Percentiles rank a stretch among this genome's conserved stretches.
Evolutionary conservation across 208 protist species (phyloP).

Genomic region (Sergeia podlipaevii): DNA sequence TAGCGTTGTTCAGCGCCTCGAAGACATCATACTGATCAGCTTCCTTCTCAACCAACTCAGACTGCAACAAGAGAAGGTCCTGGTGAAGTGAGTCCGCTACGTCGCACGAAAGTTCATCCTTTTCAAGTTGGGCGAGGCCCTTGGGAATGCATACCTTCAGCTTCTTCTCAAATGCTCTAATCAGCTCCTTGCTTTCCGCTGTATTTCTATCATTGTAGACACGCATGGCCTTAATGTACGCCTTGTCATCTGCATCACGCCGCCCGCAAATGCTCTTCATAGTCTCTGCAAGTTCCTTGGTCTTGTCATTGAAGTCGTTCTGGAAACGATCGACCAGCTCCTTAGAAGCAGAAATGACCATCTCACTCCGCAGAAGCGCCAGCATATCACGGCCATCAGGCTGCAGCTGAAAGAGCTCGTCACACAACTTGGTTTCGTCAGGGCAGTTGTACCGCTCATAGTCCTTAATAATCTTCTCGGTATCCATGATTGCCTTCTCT

Average conservation of each 20-base stretch:
- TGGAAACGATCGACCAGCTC: constrained; percentile 69
- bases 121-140: constrained; percentile 11
- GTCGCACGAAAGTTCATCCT: constrained; percentile 9
- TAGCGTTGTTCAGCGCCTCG: constrained; percentile 58
- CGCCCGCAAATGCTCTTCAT: constrained; percentile 67
- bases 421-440: constrained; percentile 67
- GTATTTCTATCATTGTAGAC: constrained; percentile 38
- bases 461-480: constrained; percentile 28
- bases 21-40: constrained; percentile 70
- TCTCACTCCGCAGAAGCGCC: constrained; percentile 53
- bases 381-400: constrained; percentile 53
- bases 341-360: constrained; percentile 51
- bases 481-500: constrained; percentile 36
- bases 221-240: constrained; percentile 33
- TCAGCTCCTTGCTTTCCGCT: constrained; percentile 32
- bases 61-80: constrained; percentile 32
- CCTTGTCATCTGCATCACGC: constrained; percentile 55
- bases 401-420: constrained; percentile 64
- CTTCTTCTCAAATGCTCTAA: constrained; percentile 57
- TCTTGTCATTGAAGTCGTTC: constrained; percentile 77
- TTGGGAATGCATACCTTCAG: constrained; percentile 48
- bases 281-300: constrained; percentile 66
- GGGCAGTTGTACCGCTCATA: constrained; percentile 83
- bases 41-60: constrained; percentile 70
- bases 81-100: constrained; percentile 18